Percentiles rank a stretch among this genome's conserved stretches.
Conservation (phyloP, 305 asterid species). For the Stenogyne calaminthoides region DNA sequence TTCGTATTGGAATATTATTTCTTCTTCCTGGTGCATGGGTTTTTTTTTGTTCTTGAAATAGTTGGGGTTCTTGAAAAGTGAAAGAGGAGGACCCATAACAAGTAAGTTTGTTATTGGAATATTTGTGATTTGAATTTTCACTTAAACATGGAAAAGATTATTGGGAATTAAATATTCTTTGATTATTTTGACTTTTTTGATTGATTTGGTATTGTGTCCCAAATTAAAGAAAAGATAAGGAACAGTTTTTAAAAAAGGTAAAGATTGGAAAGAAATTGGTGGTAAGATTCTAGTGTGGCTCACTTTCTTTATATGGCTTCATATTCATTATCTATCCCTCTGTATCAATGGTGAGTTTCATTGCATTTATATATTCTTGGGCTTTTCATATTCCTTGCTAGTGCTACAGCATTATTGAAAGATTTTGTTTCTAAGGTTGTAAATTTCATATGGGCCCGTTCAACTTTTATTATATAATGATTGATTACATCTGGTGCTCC, state of each 20-base stretch:
- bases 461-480: slow-evolving; percentile 6
- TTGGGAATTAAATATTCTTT: slow-evolving; percentile 14
- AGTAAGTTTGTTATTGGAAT: slow-evolving; percentile 41
- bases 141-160: slow-evolving; percentile 13
- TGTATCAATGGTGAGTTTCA: slow-evolving; percentile 23
- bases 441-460: slow-evolving; percentile 11
- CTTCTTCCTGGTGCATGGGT: slow-evolving; percentile 26
- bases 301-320: slow-evolving; percentile 27
- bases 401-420: slow-evolving; percentile 28
- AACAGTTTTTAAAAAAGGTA: background rate
- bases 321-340: slow-evolving; percentile 23
- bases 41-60: slow-evolving; percentile 35
- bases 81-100: slow-evolving; percentile 41
- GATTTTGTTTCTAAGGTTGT: slow-evolving; percentile 3
- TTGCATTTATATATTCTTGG: slow-evolving; percentile 24
- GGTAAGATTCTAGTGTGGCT: slow-evolving; percentile 35
- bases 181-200: slow-evolving; percentile 28
- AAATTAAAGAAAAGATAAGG: background rate
- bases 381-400: slow-evolving; percentile 37
- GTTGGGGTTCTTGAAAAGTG: slow-evolving; percentile 12
- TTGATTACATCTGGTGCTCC: slow-evolving; percentile 26
- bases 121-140: slow-evolving; percentile 13
- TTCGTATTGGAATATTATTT: too few relatives aligned
- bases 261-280: background rate
- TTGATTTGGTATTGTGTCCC: slow-evolving; percentile 26